Evolutionary conservation across 805 yeast species (phyloP).

Genomic region (Wickerhamiella australiensis): DNA sequence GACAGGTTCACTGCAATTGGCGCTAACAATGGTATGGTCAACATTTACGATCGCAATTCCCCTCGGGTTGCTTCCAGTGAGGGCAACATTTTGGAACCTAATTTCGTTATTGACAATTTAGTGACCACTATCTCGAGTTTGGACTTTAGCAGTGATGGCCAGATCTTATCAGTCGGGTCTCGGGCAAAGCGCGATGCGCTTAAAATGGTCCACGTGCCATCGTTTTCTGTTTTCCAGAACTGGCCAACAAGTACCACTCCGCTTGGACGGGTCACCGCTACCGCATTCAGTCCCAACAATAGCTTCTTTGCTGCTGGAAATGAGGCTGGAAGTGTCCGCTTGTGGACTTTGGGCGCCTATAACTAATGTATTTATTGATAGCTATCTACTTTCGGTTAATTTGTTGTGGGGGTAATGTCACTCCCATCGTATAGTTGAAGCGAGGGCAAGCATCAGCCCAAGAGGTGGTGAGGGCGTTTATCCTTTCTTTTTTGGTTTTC

Average conservation of each 20-base stretch:
- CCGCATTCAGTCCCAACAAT: slow-evolving; percentile 64
- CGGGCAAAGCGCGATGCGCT: slow-evolving; percentile 77
- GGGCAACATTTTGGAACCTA: slow-evolving; percentile 37
- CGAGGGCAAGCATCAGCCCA: no score
- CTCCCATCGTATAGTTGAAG: no score
- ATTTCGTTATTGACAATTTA: slow-evolving; percentile 59
- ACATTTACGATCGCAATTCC: slow-evolving; percentile 54
- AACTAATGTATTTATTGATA: slow-evolving; percentile 5
- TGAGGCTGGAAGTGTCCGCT: slow-evolving; percentile 77
- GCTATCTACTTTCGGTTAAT: not conserved
- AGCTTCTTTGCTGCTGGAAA: slow-evolving; percentile 84
- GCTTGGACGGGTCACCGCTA: slow-evolving; percentile 79
- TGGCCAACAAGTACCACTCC: slow-evolving; percentile 99
- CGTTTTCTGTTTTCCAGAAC: slow-evolving; percentile 73
- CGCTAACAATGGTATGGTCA: slow-evolving; percentile 76
- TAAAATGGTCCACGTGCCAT: slow-evolving; percentile 75
- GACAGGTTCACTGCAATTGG: slow-evolving; percentile 86
- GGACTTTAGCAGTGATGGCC: slow-evolving; percentile 77
- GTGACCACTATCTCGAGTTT: slow-evolving; percentile 68
- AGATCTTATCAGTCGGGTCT: slow-evolving; percentile 72
- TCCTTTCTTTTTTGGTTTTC: no score
- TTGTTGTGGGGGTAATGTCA: not conserved
- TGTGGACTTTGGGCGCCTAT: slow-evolving; percentile 82
- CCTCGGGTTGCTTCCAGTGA: slow-evolving; percentile 18
- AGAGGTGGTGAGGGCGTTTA: no score